Conservation (phyloP, 78 protist genomes). For the Diacronema lutheri region DNA sequence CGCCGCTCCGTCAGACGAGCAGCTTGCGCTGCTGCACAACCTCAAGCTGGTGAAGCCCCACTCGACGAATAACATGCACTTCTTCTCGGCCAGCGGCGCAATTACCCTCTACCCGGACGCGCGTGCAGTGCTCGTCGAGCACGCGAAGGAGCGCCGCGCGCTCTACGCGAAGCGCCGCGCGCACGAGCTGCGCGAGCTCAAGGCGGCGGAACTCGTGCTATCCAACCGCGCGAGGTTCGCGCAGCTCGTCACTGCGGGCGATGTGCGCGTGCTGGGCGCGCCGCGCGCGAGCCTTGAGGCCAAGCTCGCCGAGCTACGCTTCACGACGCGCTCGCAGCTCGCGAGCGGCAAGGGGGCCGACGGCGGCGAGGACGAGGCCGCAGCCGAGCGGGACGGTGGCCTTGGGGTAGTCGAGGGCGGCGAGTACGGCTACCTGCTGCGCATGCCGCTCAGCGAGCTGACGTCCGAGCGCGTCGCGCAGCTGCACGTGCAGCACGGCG, state of each 20-base stretch:
- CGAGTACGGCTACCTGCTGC: constrained; percentile 28
- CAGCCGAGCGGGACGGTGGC: not conserved
- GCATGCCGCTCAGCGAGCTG: constrained; percentile 10
- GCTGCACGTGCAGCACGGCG: not conserved
- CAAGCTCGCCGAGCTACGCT: not conserved
- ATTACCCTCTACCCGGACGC: constrained; percentile 69
- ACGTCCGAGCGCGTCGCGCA: constrained; percentile 16
- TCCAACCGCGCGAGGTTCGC: constrained; percentile 15
- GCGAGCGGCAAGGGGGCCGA: not conserved
- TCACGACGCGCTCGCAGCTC: not conserved
- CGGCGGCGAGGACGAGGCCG: not conserved
- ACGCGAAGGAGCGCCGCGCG: constrained; percentile 62
- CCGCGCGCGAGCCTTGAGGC: too few species aligned
- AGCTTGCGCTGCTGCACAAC: constrained; percentile 33
- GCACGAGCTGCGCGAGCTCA: not conserved
- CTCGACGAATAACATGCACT: constrained; percentile 69
- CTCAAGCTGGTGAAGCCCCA: constrained; percentile 70
- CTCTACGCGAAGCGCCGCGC: constrained; percentile 68
- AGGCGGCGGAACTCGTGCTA: not conserved
- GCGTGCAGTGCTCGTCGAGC: constrained; percentile 65
- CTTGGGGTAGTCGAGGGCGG: too few species aligned
- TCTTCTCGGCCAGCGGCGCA: constrained; percentile 71
- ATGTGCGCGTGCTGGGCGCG: too few species aligned
- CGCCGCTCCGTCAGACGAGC: not conserved
- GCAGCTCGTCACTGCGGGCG: not conserved